phyloP scores from a whole-genome alignment of 164 flowering plant genomes.

The Magnolia officinalis region DNA sequence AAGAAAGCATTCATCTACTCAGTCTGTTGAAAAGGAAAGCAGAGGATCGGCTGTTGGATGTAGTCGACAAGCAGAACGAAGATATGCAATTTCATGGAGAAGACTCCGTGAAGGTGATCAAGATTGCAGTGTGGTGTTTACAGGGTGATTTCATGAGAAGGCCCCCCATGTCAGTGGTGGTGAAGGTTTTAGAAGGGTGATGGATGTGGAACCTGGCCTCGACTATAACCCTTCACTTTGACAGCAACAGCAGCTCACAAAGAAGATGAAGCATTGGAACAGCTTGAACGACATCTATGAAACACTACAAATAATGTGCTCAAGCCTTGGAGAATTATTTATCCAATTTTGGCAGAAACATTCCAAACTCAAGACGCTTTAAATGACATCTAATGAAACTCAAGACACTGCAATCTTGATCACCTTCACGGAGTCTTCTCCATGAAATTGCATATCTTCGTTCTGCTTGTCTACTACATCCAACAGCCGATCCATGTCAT shows the following conservation, averaged over 20 bases:
- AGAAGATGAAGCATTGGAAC: not conserved
- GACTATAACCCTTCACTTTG: constrained; percentile 6
- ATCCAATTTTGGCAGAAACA: too few relatives aligned
- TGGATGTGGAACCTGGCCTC: constrained; percentile 6
- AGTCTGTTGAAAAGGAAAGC: constrained; percentile 9
- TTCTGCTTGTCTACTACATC: constrained; percentile 12
- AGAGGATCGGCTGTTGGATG: constrained; percentile 9
- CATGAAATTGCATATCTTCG: not conserved
- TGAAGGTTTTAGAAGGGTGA: constrained; percentile 24
- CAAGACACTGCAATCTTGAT: constrained; percentile 20
- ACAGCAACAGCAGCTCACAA: constrained; percentile 6
- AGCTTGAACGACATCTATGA: not conserved
- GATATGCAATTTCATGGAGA: constrained; percentile 5
- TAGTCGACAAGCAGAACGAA: constrained; percentile 3
- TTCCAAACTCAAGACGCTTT: not conserved
- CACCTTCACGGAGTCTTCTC: constrained; percentile 13
- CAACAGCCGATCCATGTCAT: constrained; percentile 2
- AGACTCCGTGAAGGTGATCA: constrained; percentile 13
- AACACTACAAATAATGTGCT: not conserved
- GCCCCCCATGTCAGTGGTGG: constrained; percentile 22
- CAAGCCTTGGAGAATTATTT: not conserved
- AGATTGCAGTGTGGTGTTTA: constrained; percentile 21
- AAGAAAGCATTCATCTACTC: constrained; percentile 7
- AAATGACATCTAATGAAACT: not conserved
- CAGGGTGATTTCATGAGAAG: constrained; percentile 13